These are phyloP conservation scores for Monosporascus sp. DNA, from an alignment of 2,329 filamentous ascomycete genomes.

Conservation along the genomic window DNA sequence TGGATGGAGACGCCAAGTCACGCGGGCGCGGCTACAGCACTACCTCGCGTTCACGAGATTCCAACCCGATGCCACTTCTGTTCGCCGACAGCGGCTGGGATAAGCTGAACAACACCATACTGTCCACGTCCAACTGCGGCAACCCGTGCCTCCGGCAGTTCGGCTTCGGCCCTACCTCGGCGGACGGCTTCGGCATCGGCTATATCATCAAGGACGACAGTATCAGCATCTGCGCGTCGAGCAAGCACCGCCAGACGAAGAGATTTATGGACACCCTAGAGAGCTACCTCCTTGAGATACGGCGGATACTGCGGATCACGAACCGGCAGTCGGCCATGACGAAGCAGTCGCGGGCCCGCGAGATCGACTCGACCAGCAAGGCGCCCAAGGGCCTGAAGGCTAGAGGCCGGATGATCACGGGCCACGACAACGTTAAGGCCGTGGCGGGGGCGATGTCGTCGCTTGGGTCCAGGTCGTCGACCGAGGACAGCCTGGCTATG, in stretches of 20 bases:
- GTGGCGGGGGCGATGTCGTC: conserved; percentile 33
- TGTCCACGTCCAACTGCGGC: conserved; percentile 97
- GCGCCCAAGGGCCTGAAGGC: conserved; percentile 55
- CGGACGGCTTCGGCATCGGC: conserved; percentile 92
- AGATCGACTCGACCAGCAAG: conserved; percentile 41
- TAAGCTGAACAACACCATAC: conserved; percentile 86
- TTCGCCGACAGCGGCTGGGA: conserved; percentile 93
- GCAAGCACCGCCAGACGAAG: conserved; percentile 89
- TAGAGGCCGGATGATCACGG: conserved; percentile 67
- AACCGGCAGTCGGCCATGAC: conserved; percentile 37
- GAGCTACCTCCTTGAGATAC: conserved; percentile 84
- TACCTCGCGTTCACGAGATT: conserved; percentile 39
- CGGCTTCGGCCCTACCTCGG: conserved; percentile 91
- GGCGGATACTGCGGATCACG: conserved; percentile 73
- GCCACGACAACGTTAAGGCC: conserved; percentile 38
- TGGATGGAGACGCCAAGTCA: conserved; percentile 30
- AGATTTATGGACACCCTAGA: conserved; percentile 88
- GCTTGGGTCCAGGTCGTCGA: conserved; percentile 53
- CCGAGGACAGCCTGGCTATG: conserved; percentile 64
- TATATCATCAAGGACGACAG: conserved; percentile 98
- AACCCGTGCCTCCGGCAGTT: conserved; percentile 94
- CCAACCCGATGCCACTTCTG: conserved; percentile 63
- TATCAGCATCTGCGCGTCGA: conserved; percentile 86
- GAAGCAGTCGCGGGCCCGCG: conserved; percentile 48
- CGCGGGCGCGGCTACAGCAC: conserved; percentile 51